These are phyloP conservation scores for Pseudogymnoascus sp. DNA, from an alignment of 2,329 filamentous ascomycete genomes.

Conservation along the genomic window DNA sequence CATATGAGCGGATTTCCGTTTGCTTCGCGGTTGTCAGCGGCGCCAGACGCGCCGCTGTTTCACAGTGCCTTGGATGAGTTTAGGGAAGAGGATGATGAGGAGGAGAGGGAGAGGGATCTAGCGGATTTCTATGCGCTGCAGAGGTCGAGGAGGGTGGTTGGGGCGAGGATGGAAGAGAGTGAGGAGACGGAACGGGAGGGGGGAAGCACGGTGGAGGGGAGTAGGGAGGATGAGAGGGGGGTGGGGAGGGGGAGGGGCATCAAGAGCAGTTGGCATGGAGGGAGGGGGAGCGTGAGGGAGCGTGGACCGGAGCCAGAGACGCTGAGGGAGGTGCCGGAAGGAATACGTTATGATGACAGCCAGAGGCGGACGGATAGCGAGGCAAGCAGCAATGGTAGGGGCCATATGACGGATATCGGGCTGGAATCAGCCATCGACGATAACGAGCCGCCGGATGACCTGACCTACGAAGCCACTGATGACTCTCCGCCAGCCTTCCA, in stretches of 20 bases:
- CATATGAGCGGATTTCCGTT: constrained; percentile 72
- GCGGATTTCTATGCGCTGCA: constrained; percentile 93
- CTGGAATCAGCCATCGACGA: constrained; percentile 60
- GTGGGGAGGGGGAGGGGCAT: constrained; percentile 38
- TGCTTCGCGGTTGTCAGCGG: constrained; percentile 62
- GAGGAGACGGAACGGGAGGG: constrained; percentile 70
- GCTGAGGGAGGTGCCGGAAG: constrained; percentile 31
- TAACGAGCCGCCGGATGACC: constrained; percentile 52
- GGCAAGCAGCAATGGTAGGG: constrained; percentile 45
- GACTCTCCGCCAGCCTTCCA: constrained; percentile 55
- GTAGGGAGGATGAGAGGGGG: constrained; percentile 31
- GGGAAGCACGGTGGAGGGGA: constrained; percentile 32
- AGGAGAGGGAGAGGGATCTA: constrained; percentile 80
- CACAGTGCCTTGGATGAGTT: constrained; percentile 87
- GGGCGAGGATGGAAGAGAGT: constrained; percentile 76
- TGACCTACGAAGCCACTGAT: constrained; percentile 48
- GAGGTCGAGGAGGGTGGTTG: constrained; percentile 79
- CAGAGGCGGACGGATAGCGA: constrained; percentile 20
- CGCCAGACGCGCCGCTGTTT: constrained; percentile 83
- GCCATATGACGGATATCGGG: constrained; percentile 74
- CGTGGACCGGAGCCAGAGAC: constrained; percentile 21
- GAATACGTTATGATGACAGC: constrained; percentile 22
- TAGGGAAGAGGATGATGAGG: constrained; percentile 85
- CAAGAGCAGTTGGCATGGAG: constrained; percentile 57
- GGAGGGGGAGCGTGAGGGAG: constrained; percentile 23